These are phyloP conservation scores for Gaertneriomyces sp. DNA, from an alignment of 192 early-diverging fungal species.

Conservation along the genomic window DNA sequence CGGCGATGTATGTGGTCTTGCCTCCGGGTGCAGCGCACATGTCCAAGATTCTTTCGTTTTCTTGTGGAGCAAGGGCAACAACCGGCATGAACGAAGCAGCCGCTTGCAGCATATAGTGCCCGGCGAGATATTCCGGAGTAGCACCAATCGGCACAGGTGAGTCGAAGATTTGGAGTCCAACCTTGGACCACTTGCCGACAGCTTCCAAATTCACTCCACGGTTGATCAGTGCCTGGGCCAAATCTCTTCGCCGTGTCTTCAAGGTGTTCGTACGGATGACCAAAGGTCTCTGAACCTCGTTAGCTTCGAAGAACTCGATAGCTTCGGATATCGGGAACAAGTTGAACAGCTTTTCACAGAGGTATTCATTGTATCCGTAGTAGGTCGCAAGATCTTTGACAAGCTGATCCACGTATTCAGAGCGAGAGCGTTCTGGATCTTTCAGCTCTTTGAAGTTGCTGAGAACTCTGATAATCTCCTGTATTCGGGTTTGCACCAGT, in stretches of 20 bases:
- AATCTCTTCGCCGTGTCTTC: constrained; percentile 86
- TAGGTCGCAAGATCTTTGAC: constrained; percentile 86
- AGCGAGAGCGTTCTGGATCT: constrained; percentile 68
- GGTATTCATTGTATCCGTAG: constrained; percentile 92
- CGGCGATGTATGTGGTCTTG: constrained; percentile 94
- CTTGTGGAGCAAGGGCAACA: constrained; percentile 91
- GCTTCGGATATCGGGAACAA: constrained; percentile 83
- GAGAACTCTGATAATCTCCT: constrained; percentile 84
- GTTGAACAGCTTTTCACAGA: constrained; percentile 88
- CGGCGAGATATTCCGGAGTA: constrained; percentile 97
- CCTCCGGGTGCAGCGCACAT: constrained; percentile 99
- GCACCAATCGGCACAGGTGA: constrained; percentile 93
- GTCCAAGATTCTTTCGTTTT: constrained; percentile 90
- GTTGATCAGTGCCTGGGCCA: constrained; percentile 92
- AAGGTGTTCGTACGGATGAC: constrained; percentile 97
- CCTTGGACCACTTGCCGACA: constrained; percentile 97
- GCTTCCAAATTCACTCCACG: constrained; percentile 97
- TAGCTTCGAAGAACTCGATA: constrained; percentile 98
- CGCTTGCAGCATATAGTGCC: constrained; percentile 98
- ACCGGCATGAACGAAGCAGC: constrained; percentile 97
- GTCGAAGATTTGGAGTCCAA: constrained; percentile 94
- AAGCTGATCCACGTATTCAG: constrained; percentile 84
- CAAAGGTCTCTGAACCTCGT: constrained; percentile 92
- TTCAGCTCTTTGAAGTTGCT: constrained; percentile 85
- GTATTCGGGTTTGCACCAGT: constrained; percentile 79